Percentiles rank a stretch among this genome's conserved stretches.
phyloP scores from a whole-genome alignment of 2,329 filamentous ascomycete species.

The Penicillium expansum region DNA sequence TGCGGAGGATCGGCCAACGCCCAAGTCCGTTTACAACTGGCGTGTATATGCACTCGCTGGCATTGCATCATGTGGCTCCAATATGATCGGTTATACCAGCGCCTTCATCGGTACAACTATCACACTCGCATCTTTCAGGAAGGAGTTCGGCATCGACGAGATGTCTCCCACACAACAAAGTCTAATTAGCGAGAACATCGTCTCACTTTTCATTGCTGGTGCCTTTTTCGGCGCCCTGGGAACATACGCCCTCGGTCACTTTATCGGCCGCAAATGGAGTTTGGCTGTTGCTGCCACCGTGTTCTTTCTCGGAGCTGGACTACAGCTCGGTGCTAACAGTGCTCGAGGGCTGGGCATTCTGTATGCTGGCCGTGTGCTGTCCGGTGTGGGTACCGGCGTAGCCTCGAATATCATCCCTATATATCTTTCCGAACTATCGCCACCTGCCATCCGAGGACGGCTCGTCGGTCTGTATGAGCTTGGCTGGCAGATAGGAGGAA shows the following conservation, averaged over 20 bases:
- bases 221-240: constrained; percentile 72
- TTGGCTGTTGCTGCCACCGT: constrained; percentile 60
- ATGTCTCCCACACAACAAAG: constrained; percentile 52
- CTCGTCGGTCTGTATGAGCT: constrained; percentile 55
- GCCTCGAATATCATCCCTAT: constrained; percentile 56
- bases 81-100: constrained; percentile 63
- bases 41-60: constrained; percentile 54
- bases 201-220: constrained; percentile 76
- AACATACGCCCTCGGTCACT: constrained; percentile 63
- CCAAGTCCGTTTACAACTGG: constrained; percentile 59
- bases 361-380: constrained; percentile 53
- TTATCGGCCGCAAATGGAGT: constrained; percentile 61
- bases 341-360: constrained; percentile 58
- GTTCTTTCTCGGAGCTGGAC: constrained; percentile 65
- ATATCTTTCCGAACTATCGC: constrained; percentile 56
- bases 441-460: constrained; percentile 54
- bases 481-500: constrained; percentile 50
- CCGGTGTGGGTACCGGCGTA: constrained; percentile 54
- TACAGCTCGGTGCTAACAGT: constrained; percentile 64
- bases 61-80: constrained; percentile 56
- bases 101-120: constrained; percentile 78
- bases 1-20: constrained; percentile 51
- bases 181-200: constrained; percentile 68
- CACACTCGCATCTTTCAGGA: constrained; percentile 63
- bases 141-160: constrained; percentile 62